These are phyloP conservation scores for Solanum chmielewskii DNA, from an alignment of 257 asterid species.

Conservation along the genomic window DNA sequence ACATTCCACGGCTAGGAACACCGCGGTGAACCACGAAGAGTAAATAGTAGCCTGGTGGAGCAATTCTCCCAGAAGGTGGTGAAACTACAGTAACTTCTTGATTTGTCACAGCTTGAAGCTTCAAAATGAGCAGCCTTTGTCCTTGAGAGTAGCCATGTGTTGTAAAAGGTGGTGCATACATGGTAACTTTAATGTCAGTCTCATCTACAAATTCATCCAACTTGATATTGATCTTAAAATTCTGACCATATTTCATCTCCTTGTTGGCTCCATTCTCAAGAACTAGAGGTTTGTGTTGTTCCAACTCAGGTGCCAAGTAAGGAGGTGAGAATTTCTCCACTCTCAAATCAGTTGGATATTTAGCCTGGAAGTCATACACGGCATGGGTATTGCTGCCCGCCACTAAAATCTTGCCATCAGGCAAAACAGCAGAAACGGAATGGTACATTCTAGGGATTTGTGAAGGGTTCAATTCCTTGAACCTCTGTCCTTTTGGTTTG, in stretches of 20 bases:
- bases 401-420: constrained; percentile 48
- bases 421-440: constrained; percentile 47
- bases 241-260: constrained; percentile 29
- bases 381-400: constrained; percentile 82
- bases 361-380: constrained; percentile 26
- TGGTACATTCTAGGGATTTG: constrained; percentile 79
- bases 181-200: constrained; percentile 34
- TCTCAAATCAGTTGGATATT: constrained; percentile 50
- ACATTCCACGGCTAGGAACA: constrained; percentile 71
- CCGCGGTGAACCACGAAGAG: constrained; percentile 63
- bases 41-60: constrained; percentile 80
- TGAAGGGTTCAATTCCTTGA: constrained; percentile 31
- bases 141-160: constrained; percentile 83
- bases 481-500: constrained; percentile 29
- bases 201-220: not conserved
- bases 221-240: constrained; percentile 13
- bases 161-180: constrained; percentile 89
- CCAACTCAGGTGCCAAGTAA: constrained; percentile 40
- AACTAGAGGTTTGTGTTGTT: constrained; percentile 23
- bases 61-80: constrained; percentile 57
- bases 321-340: constrained; percentile 88
- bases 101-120: constrained; percentile 2
- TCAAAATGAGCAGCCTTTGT: constrained; percentile 68
- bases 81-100: constrained; percentile 35
- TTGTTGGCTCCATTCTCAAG: constrained; percentile 8